A percentile compares a stretch with the other conserved stretches of the same genome.
Evolutionary conservation across 306 rosid genomes (phyloP).

Genomic region (Clitoria ternatea): DNA sequence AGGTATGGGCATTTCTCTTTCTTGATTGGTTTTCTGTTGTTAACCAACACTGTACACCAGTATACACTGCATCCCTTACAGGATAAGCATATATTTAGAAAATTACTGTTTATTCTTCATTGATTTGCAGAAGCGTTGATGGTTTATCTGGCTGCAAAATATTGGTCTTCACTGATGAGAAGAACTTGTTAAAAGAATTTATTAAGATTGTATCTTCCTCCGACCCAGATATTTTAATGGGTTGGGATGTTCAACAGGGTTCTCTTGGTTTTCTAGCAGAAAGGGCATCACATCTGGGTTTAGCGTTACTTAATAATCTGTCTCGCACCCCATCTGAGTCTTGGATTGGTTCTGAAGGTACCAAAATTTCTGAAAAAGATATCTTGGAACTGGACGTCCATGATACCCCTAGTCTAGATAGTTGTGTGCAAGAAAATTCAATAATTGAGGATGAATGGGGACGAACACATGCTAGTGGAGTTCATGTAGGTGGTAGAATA

Average conservation of each 20-base stretch:
- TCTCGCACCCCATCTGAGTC: slow-evolving; percentile 77
- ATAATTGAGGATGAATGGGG: slow-evolving; percentile 98
- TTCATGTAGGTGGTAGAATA: slow-evolving; percentile 93
- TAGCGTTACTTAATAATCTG: slow-evolving; percentile 66
- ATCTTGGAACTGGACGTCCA: slow-evolving; percentile 35
- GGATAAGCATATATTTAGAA: slow-evolving; percentile 3
- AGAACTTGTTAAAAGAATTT: slow-evolving; percentile 56
- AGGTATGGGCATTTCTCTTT: slow-evolving; percentile 48
- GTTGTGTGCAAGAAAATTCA: slow-evolving; percentile 48
- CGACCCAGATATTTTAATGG: slow-evolving; percentile 85
- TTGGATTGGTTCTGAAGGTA: slow-evolving; percentile 39
- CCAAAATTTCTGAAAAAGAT: slow-evolving; percentile 39
- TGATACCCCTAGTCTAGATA: slow-evolving; percentile 46
- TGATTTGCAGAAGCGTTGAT: slow-evolving; percentile 58
- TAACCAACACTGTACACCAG: slow-evolving; percentile 10
- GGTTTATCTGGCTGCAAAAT: slow-evolving; percentile 61
- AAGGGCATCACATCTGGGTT: slow-evolving; percentile 76
- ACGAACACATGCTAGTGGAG: slow-evolving; percentile 90
- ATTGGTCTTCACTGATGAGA: slow-evolving; percentile 62
- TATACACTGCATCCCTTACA: slow-evolving; percentile 18
- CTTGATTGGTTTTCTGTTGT: background rate
- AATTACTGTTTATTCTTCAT: slow-evolving; percentile 22
- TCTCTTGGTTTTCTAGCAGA: slow-evolving; percentile 95
- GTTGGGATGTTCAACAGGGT: slow-evolving; percentile 93
- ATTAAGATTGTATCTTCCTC: slow-evolving; percentile 56